phyloP scores from a whole-genome alignment of 163 green algal genomes.

The Chlamydomonas reinhardtii region DNA sequence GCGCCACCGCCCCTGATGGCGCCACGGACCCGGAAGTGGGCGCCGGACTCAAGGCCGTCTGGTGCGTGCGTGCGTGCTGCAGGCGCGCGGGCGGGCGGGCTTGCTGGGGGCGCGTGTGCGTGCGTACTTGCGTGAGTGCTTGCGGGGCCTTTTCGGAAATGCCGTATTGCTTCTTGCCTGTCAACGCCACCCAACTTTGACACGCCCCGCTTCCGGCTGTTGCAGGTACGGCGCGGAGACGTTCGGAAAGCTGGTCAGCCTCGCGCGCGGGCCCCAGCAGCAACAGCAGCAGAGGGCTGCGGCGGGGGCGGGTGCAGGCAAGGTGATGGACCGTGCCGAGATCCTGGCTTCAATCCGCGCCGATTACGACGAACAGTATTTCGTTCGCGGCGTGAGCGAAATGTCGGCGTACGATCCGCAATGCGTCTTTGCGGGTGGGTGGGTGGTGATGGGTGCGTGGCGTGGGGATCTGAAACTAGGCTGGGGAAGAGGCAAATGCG shows the following conservation, averaged over 20 bases:
- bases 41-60: conserved; percentile 76
- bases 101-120: no score
- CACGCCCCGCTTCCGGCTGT: no score
- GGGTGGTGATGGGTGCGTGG: no score
- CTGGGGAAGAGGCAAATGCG: no score
- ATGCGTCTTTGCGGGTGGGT: conserved; percentile 68
- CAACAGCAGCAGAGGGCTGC: neutral
- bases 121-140: no score
- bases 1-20: neutral
- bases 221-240: conserved; percentile 70
- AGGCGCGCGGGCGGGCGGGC: no score
- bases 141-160: no score
- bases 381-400: conserved; percentile 66
- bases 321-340: conserved; percentile 3
- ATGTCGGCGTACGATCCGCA: conserved; percentile 65
- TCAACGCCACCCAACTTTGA: no score
- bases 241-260: conserved; percentile 72
- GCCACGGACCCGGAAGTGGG: conserved; percentile 26
- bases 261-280: neutral
- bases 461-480: no score
- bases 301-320: neutral
- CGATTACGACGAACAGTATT: conserved; percentile 79
- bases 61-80: no score
- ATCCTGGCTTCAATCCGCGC: conserved; percentile 55
- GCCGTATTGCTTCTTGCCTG: no score